phyloP scores from a whole-genome alignment of 306 rosid species.

The Aeschynomene evenia region DNA sequence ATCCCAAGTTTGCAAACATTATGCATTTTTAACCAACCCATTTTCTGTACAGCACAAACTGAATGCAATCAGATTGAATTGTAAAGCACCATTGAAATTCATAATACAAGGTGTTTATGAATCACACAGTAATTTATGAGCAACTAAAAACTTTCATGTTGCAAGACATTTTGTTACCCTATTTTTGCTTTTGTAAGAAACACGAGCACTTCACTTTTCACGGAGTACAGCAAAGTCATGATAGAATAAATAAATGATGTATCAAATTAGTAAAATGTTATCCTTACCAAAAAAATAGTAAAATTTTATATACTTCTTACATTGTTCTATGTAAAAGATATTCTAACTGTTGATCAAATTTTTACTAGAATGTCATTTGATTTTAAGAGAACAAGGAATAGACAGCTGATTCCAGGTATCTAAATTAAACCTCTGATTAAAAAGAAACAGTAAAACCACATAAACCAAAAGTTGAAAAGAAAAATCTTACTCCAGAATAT shows the following conservation, averaged over 20 bases:
- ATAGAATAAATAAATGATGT: not conserved
- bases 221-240: not conserved
- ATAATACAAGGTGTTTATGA: not conserved
- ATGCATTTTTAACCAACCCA: not conserved
- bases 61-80: not conserved
- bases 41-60: not conserved
- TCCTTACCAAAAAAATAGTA: not conserved
- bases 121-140: not conserved
- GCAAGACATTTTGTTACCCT: slow-evolving; percentile 12
- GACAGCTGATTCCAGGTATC: slow-evolving; percentile 1
- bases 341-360: not conserved
- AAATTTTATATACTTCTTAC: no score
- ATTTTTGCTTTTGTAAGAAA: not conserved
- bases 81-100: not conserved
- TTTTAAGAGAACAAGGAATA: slow-evolving; percentile 20
- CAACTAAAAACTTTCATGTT: slow-evolving; percentile 1
- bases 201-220: not conserved
- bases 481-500: slow-evolving; percentile 88
- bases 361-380: slow-evolving; percentile 15
- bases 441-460: slow-evolving; percentile 15
- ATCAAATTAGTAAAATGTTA: not conserved
- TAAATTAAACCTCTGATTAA: slow-evolving; percentile 19
- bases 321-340: not conserved
- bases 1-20: not conserved
- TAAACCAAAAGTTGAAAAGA: slow-evolving; percentile 25